Evolutionary conservation across 2,329 filamentous ascomycete genomes (phyloP).

Genomic region (Penicillium sp.): DNA sequence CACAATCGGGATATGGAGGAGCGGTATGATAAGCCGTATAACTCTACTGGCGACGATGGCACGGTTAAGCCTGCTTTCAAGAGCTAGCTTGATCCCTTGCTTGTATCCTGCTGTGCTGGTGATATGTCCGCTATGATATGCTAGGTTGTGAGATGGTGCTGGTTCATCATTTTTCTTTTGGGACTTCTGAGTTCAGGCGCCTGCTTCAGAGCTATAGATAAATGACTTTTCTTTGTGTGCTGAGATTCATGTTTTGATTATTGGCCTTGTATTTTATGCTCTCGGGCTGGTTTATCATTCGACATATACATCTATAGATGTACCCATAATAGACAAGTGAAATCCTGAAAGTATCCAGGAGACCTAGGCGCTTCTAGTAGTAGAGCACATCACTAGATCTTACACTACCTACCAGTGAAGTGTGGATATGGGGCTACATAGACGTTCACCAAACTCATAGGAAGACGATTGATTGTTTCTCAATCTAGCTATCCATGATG

Average conservation of each 20-base stretch:
- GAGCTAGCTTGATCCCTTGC: background rate
- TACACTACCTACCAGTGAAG: background rate
- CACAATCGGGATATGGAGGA: conserved; percentile 36
- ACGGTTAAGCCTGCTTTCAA: conserved; percentile 13
- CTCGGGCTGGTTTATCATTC: background rate
- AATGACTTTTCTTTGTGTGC: background rate
- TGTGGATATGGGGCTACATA: background rate
- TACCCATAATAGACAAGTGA: background rate
- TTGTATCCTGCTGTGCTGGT: background rate
- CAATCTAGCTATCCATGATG: background rate
- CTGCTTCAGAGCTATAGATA: background rate
- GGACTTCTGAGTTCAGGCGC: background rate
- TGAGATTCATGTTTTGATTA: background rate
- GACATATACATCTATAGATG: background rate
- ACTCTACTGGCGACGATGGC: conserved; percentile 28
- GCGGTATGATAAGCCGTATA: conserved; percentile 34
- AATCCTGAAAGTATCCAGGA: background rate
- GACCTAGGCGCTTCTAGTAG: background rate
- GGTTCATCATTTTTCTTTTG: background rate
- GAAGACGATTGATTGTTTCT: background rate
- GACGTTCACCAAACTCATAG: background rate
- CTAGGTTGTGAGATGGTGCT: background rate
- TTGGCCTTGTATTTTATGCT: background rate
- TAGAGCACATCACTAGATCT: background rate
- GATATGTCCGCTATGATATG: background rate